Base-by-base conservation (phyloP, 108 stramenopile species). In the Nitzschia inconspicua region DNA sequence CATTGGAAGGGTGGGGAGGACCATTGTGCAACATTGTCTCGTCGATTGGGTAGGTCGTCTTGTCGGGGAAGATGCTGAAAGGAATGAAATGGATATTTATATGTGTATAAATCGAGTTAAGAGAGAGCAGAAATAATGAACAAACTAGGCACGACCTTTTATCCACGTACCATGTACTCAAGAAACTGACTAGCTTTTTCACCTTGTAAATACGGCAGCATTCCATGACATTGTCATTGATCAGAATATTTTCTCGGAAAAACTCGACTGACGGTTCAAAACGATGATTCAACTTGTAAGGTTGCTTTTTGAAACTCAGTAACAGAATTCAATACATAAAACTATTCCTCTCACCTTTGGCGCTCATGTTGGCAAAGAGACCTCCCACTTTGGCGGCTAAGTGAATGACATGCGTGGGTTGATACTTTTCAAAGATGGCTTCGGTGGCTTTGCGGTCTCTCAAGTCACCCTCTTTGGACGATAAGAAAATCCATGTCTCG, bases 51-150 rank as follows among this genome's bases (percentile, higher is more conserved):
- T 96, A 99, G 40, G 94, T 95, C 28, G 96, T 98, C 83, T 99
- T 98, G 83, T 98, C 97, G 34, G 98, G 98, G 82, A 98, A 99
- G 78, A 99, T 94, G 79, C 98, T 98, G n/a, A n/a, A n/a, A n/a
- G n/a, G n/a, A n/a, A n/a, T n/a, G n/a, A n/a, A n/a, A n/a, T n/a
- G n/a, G n/a, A n/a, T n/a, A n/a, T n/a, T n/a, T n/a, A n/a, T n/a
- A n/a, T n/a, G n/a, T n/a, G n/a, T n/a, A n/a, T n/a, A n/a, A n/a
- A n/a, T n/a, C n/a, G n/a, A n/a, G n/a, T n/a, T n/a, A n/a, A n/a
- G n/a, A n/a, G n/a, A n/a, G n/a, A n/a, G n/a, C n/a, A n/a, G n/a
- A n/a, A n/a, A n/a, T n/a, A n/a, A n/a, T n/a, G n/a, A n/a, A n/a
- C n/a, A n/a, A n/a, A n/a, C n/a, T n/a, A n/a, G n/a, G n/a, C n/a